Base-by-base conservation (phyloP, 2,329 filamentous ascomycete species). In the Trichoderma hamatum region DNA sequence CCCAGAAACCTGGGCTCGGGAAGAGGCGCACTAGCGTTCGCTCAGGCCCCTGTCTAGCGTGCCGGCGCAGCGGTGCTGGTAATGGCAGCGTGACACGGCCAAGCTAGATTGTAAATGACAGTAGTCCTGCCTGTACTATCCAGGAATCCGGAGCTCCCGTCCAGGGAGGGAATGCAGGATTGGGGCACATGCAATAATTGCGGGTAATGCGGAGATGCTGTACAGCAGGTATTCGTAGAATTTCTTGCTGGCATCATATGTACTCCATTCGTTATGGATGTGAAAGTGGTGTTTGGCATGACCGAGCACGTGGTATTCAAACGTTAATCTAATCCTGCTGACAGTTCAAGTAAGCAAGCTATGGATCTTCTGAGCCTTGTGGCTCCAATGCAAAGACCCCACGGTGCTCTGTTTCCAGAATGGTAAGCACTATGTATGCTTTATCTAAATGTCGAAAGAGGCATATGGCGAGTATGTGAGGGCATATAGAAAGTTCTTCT, bases 1-100 rank as follows among this genome's bases (percentile, higher is more conserved):
- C 67, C 67, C 67, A 66, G 56, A 62, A 62, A 60, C 61, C 59
- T 69, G 67, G 67, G 54, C 52, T 32, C 67, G 67, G 67, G 62
- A 69, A 65, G 46, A 65, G 67, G 52, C 32, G 67, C 62, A 66
- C 46, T 69, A 59, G 61, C 51, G 67, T 39, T 49, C 30, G 61
- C 43, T 66, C 30, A 60, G 39, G 34, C 39, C 61, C 67, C 26
- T 66, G 67, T 56, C 67, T 69, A 69, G 67, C 61, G 67, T 66
- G 60, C 49, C 61, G 62, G 52, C 61, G 43, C 52, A 58, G 54
- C 55, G 67, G 67, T 60, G 51, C 36, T 59, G 60, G 60, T 32
- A 49, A 24, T 49, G 46, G n/a, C 46, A 49, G 46, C 46, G 21
- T 49, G 46, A 59, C 46, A 68, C 46, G 36, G 49, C 59, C 51